A percentile compares a stretch with the other conserved stretches of the same genome.
These are phyloP conservation scores for Aureobasidium musti DNA, from an alignment of 2,329 filamentous ascomycete genomes.

Conservation along the genomic window DNA sequence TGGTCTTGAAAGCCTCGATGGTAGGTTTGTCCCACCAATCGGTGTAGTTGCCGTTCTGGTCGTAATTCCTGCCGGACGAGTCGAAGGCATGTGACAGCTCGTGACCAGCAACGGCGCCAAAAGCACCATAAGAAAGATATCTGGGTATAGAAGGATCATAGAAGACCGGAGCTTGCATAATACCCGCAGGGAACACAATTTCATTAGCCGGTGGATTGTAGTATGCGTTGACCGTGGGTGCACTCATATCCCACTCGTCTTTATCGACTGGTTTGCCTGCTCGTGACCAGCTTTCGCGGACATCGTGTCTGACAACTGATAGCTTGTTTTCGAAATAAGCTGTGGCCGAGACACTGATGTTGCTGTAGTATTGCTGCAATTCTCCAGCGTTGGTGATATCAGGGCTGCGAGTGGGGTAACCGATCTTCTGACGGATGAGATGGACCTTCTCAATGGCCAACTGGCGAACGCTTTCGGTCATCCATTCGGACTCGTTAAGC, in stretches of 20 bases:
- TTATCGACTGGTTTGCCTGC: slow-evolving; percentile 63
- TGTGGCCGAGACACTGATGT: slow-evolving; percentile 53
- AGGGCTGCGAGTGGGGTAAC: slow-evolving; percentile 59
- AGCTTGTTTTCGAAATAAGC: slow-evolving; percentile 62
- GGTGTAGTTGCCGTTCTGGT: slow-evolving; percentile 64
- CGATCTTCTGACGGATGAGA: slow-evolving; percentile 68
- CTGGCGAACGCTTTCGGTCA: slow-evolving; percentile 61
- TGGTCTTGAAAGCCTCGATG: slow-evolving; percentile 59
- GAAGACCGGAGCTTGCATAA: slow-evolving; percentile 69
- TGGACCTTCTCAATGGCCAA: slow-evolving; percentile 65
- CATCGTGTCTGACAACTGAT: slow-evolving; percentile 52
- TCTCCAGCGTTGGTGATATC: slow-evolving; percentile 56
- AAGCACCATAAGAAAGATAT: slow-evolving; percentile 69
- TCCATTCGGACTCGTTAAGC: slow-evolving; percentile 62
- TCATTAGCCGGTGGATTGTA: slow-evolving; percentile 66
- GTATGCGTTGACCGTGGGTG: slow-evolving; percentile 60
- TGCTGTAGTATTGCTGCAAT: slow-evolving; percentile 59
- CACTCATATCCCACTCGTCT: slow-evolving; percentile 62
- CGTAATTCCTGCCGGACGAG: slow-evolving; percentile 64
- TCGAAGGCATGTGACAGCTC: slow-evolving; percentile 72
- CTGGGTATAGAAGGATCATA: slow-evolving; percentile 59
- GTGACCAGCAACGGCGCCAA: slow-evolving; percentile 67
- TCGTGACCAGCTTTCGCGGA: slow-evolving; percentile 57
- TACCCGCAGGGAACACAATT: slow-evolving; percentile 69
- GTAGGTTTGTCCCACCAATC: slow-evolving; percentile 68